Conservation (phyloP, 1,284 basidiomycete genomes). For the Leccinum solheimii region DNA sequence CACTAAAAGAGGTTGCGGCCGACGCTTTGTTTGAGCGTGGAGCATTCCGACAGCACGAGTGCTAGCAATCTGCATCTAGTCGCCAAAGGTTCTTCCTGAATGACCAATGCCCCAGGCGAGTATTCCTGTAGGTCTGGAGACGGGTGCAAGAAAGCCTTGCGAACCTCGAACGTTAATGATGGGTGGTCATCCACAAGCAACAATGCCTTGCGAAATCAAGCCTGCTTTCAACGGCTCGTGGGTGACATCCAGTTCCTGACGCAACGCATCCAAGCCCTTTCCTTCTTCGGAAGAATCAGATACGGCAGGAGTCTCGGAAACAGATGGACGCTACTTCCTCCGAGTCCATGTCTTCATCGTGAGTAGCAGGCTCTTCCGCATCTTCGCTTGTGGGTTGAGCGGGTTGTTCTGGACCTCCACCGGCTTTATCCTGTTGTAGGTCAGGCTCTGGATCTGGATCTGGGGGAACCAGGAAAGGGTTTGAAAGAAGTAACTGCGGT, state of each 20-base stretch:
- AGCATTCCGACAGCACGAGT: slow-evolving; percentile 76
- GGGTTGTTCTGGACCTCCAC: slow-evolving; percentile 30
- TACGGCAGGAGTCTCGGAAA: slow-evolving; percentile 9
- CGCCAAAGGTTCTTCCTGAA: slow-evolving; percentile 71
- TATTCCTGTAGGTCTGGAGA: slow-evolving; percentile 63
- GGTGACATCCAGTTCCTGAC: slow-evolving; percentile 61
- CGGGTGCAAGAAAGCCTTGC: slow-evolving; percentile 72
- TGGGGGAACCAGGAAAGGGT: slow-evolving; percentile 76
- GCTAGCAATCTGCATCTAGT: slow-evolving; percentile 87
- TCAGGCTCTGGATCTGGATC: slow-evolving; percentile 40
- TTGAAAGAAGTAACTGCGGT: slow-evolving; percentile 75
- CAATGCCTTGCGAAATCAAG: slow-evolving; percentile 68
- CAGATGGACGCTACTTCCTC: slow-evolving; percentile 24
- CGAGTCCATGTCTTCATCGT: slow-evolving; percentile 33
- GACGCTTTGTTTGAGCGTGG: slow-evolving; percentile 52
- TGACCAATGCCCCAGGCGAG: slow-evolving; percentile 62
- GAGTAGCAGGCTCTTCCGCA: slow-evolving; percentile 25
- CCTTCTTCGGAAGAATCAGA: slow-evolving; percentile 33
- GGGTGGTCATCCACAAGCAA: slow-evolving; percentile 85
- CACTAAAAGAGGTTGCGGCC: slow-evolving; percentile 59
- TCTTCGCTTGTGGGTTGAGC: slow-evolving; percentile 30
- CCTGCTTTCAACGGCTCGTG: slow-evolving; percentile 67
- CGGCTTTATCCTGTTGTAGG: slow-evolving; percentile 30
- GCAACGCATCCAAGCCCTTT: slow-evolving; percentile 62
- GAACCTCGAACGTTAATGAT: slow-evolving; percentile 88